Base-by-base conservation (phyloP, 2,329 filamentous ascomycete species). In the Epicoccum nigrum region DNA sequence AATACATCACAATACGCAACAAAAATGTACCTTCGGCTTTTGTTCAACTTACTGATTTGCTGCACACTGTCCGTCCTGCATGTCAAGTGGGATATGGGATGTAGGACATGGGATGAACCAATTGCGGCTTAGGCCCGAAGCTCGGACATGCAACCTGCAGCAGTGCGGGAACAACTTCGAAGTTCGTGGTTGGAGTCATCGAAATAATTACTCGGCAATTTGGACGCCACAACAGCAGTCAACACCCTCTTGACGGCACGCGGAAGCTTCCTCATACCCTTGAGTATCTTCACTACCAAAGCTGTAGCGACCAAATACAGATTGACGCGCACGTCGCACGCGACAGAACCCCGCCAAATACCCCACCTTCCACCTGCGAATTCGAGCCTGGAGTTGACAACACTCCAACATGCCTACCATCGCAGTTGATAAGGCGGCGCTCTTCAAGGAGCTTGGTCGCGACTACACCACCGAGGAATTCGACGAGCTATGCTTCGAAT, bases 401-500 rank as follows among this genome's bases (percentile, higher is more conserved):
- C 21, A 31, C 51, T 32, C 72, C 76, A 85, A 74, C 55, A 97
- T 97, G 94, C 94, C 94, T 78, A 99, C 94, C 73, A 97, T 99
- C 67, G 83, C 88, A 65, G 92, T 97, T 67, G 90, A 97, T 81
- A 99, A 97, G 81, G 92, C 92, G 69, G 90, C 88, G 72, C 90
- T 99, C 72, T 97, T 89, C 83, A 87, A 95, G 79, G 92, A 90
- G 73, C 84, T 99, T 54, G 93, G 92, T 71, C 87, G 87, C 77
- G 87, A 94, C 85, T 97, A 83, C 75, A 96, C 93, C 47, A 94
- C 90, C 59, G 86, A 96, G 67, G 90, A 96, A 70, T 99, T 99
- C 71, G 94, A 99, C 76, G 89, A 96, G 71, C 82, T 99, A 64
- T 97, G 94, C 77, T 99, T 99, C 83, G 93, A 99, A 69, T 99